Evolutionary conservation across 352 stramenopile species (phyloP).

Genomic region (Stephanocyclus meneghinianus): DNA sequence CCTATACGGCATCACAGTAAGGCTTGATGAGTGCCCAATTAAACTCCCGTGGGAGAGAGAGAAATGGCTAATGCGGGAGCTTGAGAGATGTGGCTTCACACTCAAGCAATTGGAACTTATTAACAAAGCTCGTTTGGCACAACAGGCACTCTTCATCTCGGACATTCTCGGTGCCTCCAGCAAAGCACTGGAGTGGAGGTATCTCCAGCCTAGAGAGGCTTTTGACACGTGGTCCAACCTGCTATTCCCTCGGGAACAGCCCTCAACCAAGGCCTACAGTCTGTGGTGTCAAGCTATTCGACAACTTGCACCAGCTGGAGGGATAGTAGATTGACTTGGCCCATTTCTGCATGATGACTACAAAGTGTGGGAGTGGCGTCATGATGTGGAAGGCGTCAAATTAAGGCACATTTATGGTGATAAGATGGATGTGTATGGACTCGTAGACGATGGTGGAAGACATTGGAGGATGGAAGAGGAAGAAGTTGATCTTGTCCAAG

Average conservation of each 20-base stretch:
- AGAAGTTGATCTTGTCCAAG: no score
- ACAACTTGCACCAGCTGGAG: background rate
- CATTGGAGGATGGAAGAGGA: no score
- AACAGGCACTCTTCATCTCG: conserved; percentile 6
- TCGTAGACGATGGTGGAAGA: no score
- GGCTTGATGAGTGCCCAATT: background rate
- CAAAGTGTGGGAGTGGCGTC: conserved; percentile 27
- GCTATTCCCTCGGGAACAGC: background rate
- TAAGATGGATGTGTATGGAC: conserved; percentile 8
- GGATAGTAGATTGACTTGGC: background rate
- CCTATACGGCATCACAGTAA: background rate
- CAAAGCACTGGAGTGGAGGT: conserved; percentile 5
- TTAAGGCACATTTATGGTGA: background rate
- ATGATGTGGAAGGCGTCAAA: background rate
- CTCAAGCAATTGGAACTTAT: background rate
- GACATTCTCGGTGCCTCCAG: conserved; percentile 6
- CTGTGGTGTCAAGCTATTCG: conserved; percentile 1
- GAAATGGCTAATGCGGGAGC: conserved; percentile 20
- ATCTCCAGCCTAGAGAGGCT: background rate
- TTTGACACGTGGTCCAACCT: conserved; percentile 2
- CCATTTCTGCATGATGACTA: conserved; percentile 3
- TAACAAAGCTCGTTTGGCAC: background rate
- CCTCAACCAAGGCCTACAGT: background rate
- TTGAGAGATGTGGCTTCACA: background rate
- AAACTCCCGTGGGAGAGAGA: background rate